Evolutionary conservation across 176 grass and related monocot genomes (phyloP), one percentile per base, ranked within the genome.

Genomic region (Miscanthus lutarioriparius): DNA sequence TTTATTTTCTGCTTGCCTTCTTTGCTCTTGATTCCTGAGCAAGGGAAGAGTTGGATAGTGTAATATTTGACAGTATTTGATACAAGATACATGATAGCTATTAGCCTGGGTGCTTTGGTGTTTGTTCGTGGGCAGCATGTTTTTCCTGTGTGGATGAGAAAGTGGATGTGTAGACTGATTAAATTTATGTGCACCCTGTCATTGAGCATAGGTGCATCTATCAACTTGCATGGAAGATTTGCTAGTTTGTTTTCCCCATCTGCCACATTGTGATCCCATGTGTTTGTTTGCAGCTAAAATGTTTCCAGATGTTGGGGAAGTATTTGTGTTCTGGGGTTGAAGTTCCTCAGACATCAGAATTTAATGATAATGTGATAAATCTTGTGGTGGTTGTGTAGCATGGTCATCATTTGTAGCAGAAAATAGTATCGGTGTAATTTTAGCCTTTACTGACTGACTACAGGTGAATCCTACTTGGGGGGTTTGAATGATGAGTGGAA

Each of bases 1-100:
- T 19, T 53, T 77, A 11, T 45, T 48, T 49, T 51, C 36, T 76
- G 49, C 70, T 61, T 76, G 71, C 63, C 71, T 84, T 68, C 74
- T 80, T 86, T 22, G 61, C 51, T 36, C 10, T 14, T 59, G 2
- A 58, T 86, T 53, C 20, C 44, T 89, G 13, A 33, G 36, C 53
- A 72, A 78, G 11, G 19, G 9, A 64, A 64, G 81, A 43, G 20
- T 6, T n/a, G 41, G 17, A 73, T 83, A n/a, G 19, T 33, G 40
- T 54, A 56, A 53, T 1, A 23, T 27, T 70, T 63, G 4, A 45
- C 54, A 19, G 20, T 64, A 64, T 78, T 25, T 53, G 39, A 54
- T 2, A 37, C 36, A 6, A 22, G 76, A 38, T 58, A 74, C 8
- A 22, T 61, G 3, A 62, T 82, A 40, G 74, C 10, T 76, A 14